Conservation (phyloP, 768 basidiomycete species). For the Trametes maxima region DNA sequence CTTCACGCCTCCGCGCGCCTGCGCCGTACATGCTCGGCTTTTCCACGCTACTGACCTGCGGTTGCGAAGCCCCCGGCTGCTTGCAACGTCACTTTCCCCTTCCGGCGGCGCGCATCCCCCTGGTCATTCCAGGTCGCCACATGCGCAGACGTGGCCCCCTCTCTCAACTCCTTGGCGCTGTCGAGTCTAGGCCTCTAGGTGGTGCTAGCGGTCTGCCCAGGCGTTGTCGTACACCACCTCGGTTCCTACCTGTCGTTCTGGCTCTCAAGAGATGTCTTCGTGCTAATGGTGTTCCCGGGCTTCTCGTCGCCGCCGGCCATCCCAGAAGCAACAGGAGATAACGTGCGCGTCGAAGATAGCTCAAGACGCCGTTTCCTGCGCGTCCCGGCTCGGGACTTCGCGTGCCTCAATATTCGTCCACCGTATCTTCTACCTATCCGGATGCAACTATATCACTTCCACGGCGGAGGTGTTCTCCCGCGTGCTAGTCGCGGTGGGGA, state of each 20-base stretch:
- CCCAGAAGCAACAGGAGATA: not conserved
- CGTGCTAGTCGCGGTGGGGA: not conserved
- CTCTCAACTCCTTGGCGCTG: not conserved
- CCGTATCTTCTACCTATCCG: not conserved
- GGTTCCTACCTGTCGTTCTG: conserved; percentile 2
- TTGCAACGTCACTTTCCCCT: conserved; percentile 16
- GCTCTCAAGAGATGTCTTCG: conserved; percentile 5
- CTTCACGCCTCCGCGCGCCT: conserved; percentile 1
- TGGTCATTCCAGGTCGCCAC: not conserved
- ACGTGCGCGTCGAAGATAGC: not conserved
- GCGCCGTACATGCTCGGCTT: not conserved
- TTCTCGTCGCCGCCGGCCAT: not conserved
- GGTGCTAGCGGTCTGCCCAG: not conserved
- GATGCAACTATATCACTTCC: not conserved
- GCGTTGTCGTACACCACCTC: not conserved
- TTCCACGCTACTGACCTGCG: conserved; percentile 9
- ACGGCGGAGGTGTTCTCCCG: conserved; percentile 5
- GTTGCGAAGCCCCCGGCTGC: conserved; percentile 6
- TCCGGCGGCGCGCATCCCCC: conserved; percentile 12
- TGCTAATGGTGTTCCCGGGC: conserved; percentile 8
- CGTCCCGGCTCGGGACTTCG: not conserved
- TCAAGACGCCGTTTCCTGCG: conserved; percentile 13
- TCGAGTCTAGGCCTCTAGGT: not conserved
- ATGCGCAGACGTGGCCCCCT: not conserved
- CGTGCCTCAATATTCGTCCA: conserved; percentile 5